Evolutionary conservation across 768 basidiomycete species (phyloP).

Genomic region (Tulasnella sp.): DNA sequence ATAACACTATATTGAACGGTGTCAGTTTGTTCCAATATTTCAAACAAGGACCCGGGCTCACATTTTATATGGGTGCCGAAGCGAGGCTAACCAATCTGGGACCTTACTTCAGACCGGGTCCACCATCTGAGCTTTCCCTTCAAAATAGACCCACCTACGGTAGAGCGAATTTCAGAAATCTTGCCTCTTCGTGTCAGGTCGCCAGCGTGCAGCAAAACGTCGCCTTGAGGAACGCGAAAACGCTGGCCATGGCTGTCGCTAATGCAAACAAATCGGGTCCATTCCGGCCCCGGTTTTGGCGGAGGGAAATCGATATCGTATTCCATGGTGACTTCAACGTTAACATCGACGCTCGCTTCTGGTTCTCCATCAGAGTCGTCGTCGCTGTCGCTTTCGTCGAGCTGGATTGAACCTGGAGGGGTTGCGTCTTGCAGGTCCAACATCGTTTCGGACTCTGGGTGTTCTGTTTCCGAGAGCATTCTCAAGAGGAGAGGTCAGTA

Average conservation of each 20-base stretch:
- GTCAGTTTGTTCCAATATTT: neutral
- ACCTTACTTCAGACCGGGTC: neutral
- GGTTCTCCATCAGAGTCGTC: neutral
- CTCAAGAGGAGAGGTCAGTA: neutral
- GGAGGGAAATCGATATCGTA: conserved; percentile 35
- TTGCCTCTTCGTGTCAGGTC: conserved; percentile 36
- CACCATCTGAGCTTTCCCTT: no score
- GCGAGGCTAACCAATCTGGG: conserved; percentile 28
- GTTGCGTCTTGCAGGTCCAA: neutral
- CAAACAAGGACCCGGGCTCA: conserved; percentile 7
- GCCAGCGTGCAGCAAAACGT: conserved; percentile 39
- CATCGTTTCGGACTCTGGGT: neutral
- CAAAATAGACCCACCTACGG: neutral
- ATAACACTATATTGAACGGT: conserved; percentile 29
- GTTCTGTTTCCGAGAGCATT: neutral
- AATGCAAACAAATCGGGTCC: conserved; percentile 39
- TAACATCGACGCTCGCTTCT: neutral
- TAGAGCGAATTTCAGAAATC: neutral
- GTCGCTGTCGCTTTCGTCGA: conserved; percentile 6
- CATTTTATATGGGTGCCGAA: conserved; percentile 35
- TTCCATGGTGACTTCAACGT: conserved; percentile 24
- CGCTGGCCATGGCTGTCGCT: conserved; percentile 39
- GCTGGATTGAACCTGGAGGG: neutral
- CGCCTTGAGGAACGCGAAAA: conserved; percentile 38
- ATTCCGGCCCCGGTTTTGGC: conserved; percentile 27